Evolutionary conservation across 306 rosid genomes (phyloP), one percentile per base, ranked within the genome.

Genomic region (Cicer cuneatum): DNA sequence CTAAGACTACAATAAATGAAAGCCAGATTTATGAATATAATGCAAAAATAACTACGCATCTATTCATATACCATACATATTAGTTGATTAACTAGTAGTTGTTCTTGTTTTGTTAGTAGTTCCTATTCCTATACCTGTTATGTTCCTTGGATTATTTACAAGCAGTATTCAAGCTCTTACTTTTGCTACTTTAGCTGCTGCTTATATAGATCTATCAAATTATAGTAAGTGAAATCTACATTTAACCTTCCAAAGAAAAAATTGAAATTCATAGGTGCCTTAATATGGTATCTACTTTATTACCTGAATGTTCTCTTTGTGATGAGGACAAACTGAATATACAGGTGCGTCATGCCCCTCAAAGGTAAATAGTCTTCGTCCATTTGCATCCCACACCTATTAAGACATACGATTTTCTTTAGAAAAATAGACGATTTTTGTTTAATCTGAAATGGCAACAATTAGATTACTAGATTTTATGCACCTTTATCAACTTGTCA

Each of bases 291-390:
- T 73, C 16, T 41, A 53, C 64, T 46, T 29, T 21, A 74, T 78
- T 75, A 90, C 98, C 93, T 92, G 96, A 82, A 90, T 86, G 75
- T 51, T 86, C 83, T 90, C 96, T 84, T 90, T 90, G 86, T 92
- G 94, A 87, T 90, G 96, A 81, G 98, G 96, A 85, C 92, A 92
- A 37, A 92, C 77, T 24, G 96, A 90, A 83, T 88, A 90, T 29
- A 92, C 96, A 1, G 96, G 92, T 47, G 98, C 92, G 37, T 84
- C 94, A 0, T 92, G 98, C 77, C 98, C 98, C 63, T 83, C 96
- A 81, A 92, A 92, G 72, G 46, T 80, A 62, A 74, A 90, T 70
- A 90, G 83, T 52, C 66, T 86, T 15, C 84, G 84, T 53, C 96
- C 98, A 8, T 69, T 81, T 65, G 76, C 73, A 52, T 92, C 94